phyloP scores from a whole-genome alignment of 257 asterid species.

The Thymus mandschuricus region DNA sequence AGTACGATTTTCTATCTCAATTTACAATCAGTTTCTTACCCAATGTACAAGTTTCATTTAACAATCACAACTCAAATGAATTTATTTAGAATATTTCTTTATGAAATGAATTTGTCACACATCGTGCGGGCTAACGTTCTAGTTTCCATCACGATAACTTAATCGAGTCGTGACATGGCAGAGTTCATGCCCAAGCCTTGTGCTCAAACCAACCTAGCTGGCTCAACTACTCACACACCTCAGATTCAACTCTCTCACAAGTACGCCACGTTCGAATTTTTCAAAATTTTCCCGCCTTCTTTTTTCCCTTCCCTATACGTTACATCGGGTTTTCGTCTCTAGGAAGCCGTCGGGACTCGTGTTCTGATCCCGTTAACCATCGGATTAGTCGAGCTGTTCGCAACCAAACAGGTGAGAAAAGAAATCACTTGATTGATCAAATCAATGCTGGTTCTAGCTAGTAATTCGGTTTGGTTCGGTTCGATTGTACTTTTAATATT shows the following conservation, averaged over 20 bases:
- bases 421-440: no score
- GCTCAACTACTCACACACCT: slow-evolving; percentile 58
- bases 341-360: slow-evolving; percentile 71
- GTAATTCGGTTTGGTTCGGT: no score
- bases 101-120: no score
- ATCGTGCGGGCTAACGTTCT: no score
- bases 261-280: slow-evolving; percentile 31
- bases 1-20: no score
- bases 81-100: no score
- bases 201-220: slow-evolving; percentile 70
- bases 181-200: slow-evolving; percentile 60
- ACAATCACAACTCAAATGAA: no score
- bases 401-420: slow-evolving; percentile 50
- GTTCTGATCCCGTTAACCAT: slow-evolving; percentile 63
- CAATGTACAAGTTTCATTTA: no score
- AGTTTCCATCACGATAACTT: no score
- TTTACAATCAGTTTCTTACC: no score
- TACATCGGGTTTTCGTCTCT: not conserved
- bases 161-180: slow-evolving; percentile 22
- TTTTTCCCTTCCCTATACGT: not conserved
- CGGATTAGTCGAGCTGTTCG: slow-evolving; percentile 73
- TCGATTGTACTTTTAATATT: no score
- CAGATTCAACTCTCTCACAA: slow-evolving; percentile 50
- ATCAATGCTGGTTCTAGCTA: no score
- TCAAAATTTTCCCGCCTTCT: not conserved